Evolutionary conservation across 164 flowering plant species (phyloP), one percentile per base, ranked within the genome.

Genomic region (Tetrastigma voinierianum): DNA sequence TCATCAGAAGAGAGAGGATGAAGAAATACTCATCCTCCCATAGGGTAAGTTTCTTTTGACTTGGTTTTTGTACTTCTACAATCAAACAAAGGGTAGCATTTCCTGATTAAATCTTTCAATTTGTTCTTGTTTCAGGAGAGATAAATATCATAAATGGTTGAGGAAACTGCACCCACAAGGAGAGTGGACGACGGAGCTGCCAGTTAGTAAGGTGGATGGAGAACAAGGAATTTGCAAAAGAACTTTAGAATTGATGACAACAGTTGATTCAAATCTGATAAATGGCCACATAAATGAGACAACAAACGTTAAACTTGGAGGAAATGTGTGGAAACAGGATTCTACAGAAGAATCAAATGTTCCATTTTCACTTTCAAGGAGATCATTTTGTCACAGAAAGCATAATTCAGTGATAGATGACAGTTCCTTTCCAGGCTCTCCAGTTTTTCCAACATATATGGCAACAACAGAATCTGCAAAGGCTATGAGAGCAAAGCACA

Each of bases 391-490:
- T 62, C 77, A 69, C 14, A 65, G 62, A 1, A n/a, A 70, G 58
- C 71, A 61, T 44, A 69, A 67, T 32, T 64, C 70, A 15, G 19
- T 67, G 40, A 79, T 59, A 14, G 84, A 81, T 47, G 80, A 74
- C 2, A 70, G 65, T 62, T 77, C 78, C 16, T 57, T 74, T 47
- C 76, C 80, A n/a, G n/a, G n/a, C n/a, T 9, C 77, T 52, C 82
- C 89, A 9, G 69, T 59, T 44, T 84, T 88, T 67, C 93, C 91
- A 17, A 70, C 85, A 62, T 93, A 87, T 72, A 93, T 90, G 98
- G 84, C 88, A 11, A 70, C 83, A 8, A 90, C 96, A 8, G 84
- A 86, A 75, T 90, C 96, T 17, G 91, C 91, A 20, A 92, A 81
- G 74, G 66, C n/a, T n/a, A n/a, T 72, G 18, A 79, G 98, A 76